Percentiles rank a stretch among this genome's conserved stretches.
Evolutionary conservation across 257 asterid species (phyloP).

Genomic region (Solanum acaule): DNA sequence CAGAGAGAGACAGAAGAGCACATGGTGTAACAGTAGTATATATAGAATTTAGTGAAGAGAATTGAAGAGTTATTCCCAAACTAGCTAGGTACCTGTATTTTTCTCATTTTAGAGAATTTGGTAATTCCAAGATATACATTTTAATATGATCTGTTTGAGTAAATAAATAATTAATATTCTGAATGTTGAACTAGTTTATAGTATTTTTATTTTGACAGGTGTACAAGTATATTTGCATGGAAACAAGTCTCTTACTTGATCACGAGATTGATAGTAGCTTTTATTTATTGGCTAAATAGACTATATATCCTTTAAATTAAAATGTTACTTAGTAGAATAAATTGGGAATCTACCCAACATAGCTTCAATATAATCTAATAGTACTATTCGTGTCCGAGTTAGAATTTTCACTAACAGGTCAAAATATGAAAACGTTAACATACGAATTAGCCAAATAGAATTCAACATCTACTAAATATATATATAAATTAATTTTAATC

Average conservation of each 20-base stretch:
- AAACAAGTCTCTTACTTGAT: not conserved
- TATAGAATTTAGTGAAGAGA: conserved; percentile 28
- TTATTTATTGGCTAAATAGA: not conserved
- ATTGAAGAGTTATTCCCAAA: conserved; percentile 28
- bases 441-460: too few species aligned
- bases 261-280: not conserved
- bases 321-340: not conserved
- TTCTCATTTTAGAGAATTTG: conserved; percentile 27
- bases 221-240: not conserved
- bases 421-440: too few species aligned
- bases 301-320: not conserved
- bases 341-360: not conserved
- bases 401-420: not conserved
- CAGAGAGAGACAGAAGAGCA: conserved; percentile 23
- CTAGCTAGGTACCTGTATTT: conserved; percentile 17
- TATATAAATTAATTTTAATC: too few species aligned
- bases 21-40: conserved; percentile 45
- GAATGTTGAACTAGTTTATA: conserved; percentile 3
- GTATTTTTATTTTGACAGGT: conserved; percentile 15
- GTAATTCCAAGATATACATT: conserved; percentile 35
- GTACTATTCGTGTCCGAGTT: too few species aligned
- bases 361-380: not conserved
- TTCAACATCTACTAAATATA: too few species aligned
- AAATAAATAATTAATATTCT: conserved; percentile 17
- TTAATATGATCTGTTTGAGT: conserved; percentile 14